A percentile compares a stretch with the other conserved stretches of the same genome.
Conservation (phyloP, 768 basidiomycete genomes). For the Termitomyces titanicus region DNA sequence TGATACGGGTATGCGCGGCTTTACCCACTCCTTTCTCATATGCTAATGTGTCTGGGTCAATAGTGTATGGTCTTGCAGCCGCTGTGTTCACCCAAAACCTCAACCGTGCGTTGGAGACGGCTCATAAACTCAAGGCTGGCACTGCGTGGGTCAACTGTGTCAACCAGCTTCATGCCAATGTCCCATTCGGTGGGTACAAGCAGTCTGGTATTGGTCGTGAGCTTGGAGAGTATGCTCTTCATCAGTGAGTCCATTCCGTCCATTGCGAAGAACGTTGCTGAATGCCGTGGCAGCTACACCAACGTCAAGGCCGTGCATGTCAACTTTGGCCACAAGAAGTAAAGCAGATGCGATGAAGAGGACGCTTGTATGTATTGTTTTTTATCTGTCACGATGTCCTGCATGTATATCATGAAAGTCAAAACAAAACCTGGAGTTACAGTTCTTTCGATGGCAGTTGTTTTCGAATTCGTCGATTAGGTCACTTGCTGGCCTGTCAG, state of each 20-base stretch:
- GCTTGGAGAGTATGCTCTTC: slow-evolving; percentile 71
- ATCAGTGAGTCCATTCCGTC: slow-evolving; percentile 36
- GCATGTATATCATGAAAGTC: neutral
- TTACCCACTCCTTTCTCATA: neutral
- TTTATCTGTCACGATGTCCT: neutral
- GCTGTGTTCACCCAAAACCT: slow-evolving; percentile 83
- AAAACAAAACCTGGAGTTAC: neutral
- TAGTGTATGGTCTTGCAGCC: slow-evolving; percentile 78
- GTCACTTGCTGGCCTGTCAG: too few relatives aligned
- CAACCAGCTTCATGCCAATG: slow-evolving; percentile 45
- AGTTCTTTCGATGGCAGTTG: too few relatives aligned
- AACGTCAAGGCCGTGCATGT: slow-evolving; percentile 70
- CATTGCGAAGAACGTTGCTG: neutral
- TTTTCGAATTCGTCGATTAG: too few relatives aligned
- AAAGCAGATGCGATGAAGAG: neutral
- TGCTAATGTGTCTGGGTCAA: neutral
- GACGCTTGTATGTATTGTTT: neutral
- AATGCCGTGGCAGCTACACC: slow-evolving; percentile 43
- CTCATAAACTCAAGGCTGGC: slow-evolving; percentile 76
- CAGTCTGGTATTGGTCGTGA: slow-evolving; percentile 81
- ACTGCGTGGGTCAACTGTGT: slow-evolving; percentile 68
- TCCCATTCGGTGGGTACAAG: slow-evolving; percentile 88
- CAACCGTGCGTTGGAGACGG: slow-evolving; percentile 66
- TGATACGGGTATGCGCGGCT: slow-evolving; percentile 51
- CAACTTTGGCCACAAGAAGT: slow-evolving; percentile 41